Conservation (phyloP, 805 yeast genomes). For the Candida taoyuanica region DNA sequence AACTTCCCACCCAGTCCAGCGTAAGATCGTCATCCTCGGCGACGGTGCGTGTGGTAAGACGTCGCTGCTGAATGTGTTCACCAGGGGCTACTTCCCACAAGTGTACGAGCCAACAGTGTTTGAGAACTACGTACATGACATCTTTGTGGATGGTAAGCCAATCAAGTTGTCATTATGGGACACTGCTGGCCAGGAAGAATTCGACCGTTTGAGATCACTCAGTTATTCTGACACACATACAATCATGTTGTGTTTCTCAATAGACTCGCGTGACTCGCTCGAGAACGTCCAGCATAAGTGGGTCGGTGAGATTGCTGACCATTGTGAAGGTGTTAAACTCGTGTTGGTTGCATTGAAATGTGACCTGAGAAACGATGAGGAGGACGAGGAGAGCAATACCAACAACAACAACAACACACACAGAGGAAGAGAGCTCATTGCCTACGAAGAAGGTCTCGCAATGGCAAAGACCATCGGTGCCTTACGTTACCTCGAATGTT, state of each 20-base stretch:
- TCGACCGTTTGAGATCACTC: slow-evolving; percentile 86
- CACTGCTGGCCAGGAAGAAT: slow-evolving; percentile 98
- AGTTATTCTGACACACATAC: slow-evolving; percentile 96
- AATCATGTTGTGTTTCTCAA: slow-evolving; percentile 92
- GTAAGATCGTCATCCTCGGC: slow-evolving; percentile 91
- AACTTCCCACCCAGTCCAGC: slow-evolving; percentile 47
- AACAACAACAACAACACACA: too few species aligned
- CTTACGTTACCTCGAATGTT: slow-evolving; percentile 89
- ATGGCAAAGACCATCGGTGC: slow-evolving; percentile 95
- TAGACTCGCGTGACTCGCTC: slow-evolving; percentile 89
- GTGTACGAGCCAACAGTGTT: slow-evolving; percentile 98
- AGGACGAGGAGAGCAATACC: slow-evolving; percentile 35
- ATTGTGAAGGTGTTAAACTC: slow-evolving; percentile 92
- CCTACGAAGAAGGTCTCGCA: slow-evolving; percentile 89
- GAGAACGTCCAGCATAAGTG: slow-evolving; percentile 94
- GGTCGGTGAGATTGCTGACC: slow-evolving; percentile 96
- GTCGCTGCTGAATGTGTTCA: slow-evolving; percentile 88
- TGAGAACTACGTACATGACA: slow-evolving; percentile 95
- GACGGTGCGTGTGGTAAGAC: slow-evolving; percentile 99
- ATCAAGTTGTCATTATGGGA: slow-evolving; percentile 95
- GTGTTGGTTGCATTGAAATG: slow-evolving; percentile 94
- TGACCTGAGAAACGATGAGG: slow-evolving; percentile 75
- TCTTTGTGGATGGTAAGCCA: slow-evolving; percentile 89
- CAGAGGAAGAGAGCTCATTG: slow-evolving; percentile 61
- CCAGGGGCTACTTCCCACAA: slow-evolving; percentile 96